Evolutionary conservation across 148 eudicot species (phyloP).

Genomic region (Chenopodium suecicum): DNA sequence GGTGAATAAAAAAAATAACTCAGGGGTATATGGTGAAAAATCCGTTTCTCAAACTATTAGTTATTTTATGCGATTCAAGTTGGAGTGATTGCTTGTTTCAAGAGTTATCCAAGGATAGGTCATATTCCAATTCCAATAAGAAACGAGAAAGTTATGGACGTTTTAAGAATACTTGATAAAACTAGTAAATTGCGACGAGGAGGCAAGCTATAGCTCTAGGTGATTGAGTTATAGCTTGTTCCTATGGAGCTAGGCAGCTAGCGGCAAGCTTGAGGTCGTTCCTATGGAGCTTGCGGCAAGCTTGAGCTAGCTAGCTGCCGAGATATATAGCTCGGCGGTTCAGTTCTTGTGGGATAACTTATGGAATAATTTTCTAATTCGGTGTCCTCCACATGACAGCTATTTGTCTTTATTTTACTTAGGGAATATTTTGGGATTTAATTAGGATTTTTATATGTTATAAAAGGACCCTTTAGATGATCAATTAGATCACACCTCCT

Average conservation of each 20-base stretch:
- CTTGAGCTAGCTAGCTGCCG: not conserved
- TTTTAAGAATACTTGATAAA: too few relatives aligned
- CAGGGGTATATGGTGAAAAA: too few relatives aligned
- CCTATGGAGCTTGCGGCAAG: not conserved
- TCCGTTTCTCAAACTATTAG: too few relatives aligned
- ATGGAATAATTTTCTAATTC: not conserved
- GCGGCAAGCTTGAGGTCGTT: not conserved
- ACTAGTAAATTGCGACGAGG: too few relatives aligned
- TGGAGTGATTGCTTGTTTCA: too few relatives aligned
- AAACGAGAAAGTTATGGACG: not conserved
- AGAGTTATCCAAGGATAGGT: too few relatives aligned
- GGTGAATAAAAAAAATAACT: too few relatives aligned
- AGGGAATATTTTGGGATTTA: not conserved
- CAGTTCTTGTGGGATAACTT: not conserved
- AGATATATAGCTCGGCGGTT: not conserved
- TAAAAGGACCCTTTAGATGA: not conserved
- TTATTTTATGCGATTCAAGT: too few relatives aligned
- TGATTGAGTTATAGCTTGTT: too few relatives aligned
- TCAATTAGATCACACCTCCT: not conserved
- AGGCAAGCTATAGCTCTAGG: too few relatives aligned
- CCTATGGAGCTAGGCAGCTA: too few relatives aligned
- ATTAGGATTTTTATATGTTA: not conserved
- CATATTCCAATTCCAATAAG: too few relatives aligned
- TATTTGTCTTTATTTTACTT: not conserved
- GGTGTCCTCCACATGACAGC: not conserved